Evolutionary conservation across 495 filamentous ascomycete genomes (phyloP), one percentile per base, ranked within the genome.

Genomic region (Astrocystis sublimbata): DNA sequence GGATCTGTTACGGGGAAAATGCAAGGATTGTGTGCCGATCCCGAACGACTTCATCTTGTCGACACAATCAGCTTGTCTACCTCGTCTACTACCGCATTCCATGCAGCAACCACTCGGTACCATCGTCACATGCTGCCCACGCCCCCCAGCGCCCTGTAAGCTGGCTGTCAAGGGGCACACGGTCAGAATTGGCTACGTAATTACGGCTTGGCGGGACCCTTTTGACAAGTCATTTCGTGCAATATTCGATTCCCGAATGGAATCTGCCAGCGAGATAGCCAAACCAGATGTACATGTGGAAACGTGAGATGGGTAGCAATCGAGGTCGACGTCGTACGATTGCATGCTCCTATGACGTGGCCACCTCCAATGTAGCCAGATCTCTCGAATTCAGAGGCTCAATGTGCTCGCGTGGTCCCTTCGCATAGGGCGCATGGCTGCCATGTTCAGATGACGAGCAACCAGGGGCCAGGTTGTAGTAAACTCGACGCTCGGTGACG

Each of bases 21-120:
- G 45, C 54, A 57, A 57, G 54, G 54, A 52, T 57, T 13, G 26
- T 9, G 3, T 57, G 54, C 38, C 26, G 54, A 57, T 57, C 54
- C 38, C 54, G 33, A 47, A 36, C 41, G 31, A 60, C 58, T 43
- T 60, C 58, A 52, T 43, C 15, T n/a, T n/a, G n/a, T n/a, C n/a
- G n/a, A n/a, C n/a, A n/a, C n/a, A n/a, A n/a, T n/a, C n/a, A n/a
- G n/a, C n/a, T n/a, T n/a, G 24, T 30, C 30, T 58, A 26, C 53
- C 19, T 9, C 53, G 24, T 42, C 23, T 19, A 56, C 38, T 53
- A 6, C 49, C 26, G 23, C 49, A 35, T 30, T 30, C 17, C 13
- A 52, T 36, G 30, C 49, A 41, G 36, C 13, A 28, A 19, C n/a
- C 53, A 52, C 23, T 21, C 30, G 21, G 30, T 6, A 6, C 30